Percentiles rank a stretch among this genome's conserved stretches.
phyloP scores from a whole-genome alignment of 768 basidiomycete species.

The Russula brevipes region DNA sequence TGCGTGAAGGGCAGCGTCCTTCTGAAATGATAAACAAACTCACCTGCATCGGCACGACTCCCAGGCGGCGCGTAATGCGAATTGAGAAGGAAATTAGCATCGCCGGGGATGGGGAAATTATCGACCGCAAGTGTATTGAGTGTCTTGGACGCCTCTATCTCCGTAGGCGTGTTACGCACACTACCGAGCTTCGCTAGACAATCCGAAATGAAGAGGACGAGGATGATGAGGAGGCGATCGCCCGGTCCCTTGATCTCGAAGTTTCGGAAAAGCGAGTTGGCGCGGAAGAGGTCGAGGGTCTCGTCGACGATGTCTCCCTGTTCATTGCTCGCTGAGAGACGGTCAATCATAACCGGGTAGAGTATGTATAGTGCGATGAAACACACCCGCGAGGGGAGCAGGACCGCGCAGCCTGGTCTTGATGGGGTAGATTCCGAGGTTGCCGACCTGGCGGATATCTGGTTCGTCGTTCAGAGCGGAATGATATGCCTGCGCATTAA shows the following conservation, averaged over 20 bases:
- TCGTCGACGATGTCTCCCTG: conserved; percentile 92
- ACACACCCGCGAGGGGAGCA: conserved; percentile 62
- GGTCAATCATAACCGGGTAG: conserved; percentile 16
- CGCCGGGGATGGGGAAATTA: conserved; percentile 89
- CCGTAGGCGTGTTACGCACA: conserved; percentile 59
- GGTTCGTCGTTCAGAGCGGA: conserved; percentile 85
- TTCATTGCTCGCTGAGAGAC: conserved; percentile 61
- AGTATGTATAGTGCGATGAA: conserved; percentile 25
- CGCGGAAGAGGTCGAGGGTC: conserved; percentile 92
- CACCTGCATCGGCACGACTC: conserved; percentile 77
- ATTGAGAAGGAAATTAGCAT: conserved; percentile 91
- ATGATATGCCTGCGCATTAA: conserved; percentile 76
- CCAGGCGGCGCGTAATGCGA: conserved; percentile 81
- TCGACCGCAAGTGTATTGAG: conserved; percentile 93
- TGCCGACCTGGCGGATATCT: conserved; percentile 81
- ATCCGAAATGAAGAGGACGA: conserved; percentile 97
- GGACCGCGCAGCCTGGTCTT: conserved; percentile 89
- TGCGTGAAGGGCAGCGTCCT: neutral
- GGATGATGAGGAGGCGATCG: conserved; percentile 91
- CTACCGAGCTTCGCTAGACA: conserved; percentile 87
- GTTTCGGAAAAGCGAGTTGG: conserved; percentile 98
- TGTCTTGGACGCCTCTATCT: conserved; percentile 81
- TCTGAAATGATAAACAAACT: neutral
- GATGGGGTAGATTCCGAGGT: conserved; percentile 86
- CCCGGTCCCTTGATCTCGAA: conserved; percentile 99